Conservation (phyloP, 2,329 filamentous ascomycete species). For the Aspergillus novofumigatus region DNA sequence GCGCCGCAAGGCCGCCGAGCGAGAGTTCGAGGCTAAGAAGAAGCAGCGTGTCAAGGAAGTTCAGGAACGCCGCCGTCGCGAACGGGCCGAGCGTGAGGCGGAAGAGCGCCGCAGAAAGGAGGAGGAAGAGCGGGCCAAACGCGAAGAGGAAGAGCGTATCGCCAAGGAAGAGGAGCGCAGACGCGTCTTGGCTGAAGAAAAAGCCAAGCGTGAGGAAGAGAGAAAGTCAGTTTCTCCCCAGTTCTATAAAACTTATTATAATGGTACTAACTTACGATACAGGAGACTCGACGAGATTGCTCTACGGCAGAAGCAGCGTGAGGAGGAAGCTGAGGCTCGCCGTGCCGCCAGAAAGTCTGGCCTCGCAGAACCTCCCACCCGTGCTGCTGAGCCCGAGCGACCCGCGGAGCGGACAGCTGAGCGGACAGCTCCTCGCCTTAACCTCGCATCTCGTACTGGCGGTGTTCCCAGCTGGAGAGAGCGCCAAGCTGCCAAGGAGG, state of each 20-base stretch:
- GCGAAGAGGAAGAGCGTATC: slow-evolving; percentile 82
- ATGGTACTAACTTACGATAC: slow-evolving; percentile 32
- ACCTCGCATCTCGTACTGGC: slow-evolving; percentile 49
- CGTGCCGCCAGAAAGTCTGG: slow-evolving; percentile 63
- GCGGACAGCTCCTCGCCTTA: slow-evolving; percentile 51
- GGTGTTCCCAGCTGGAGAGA: slow-evolving; percentile 55
- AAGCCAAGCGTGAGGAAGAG: slow-evolving; percentile 55
- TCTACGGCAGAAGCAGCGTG: slow-evolving; percentile 68
- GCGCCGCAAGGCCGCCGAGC: slow-evolving; percentile 84
- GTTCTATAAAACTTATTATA: not conserved
- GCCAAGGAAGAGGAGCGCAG: slow-evolving; percentile 75
- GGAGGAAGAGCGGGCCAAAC: slow-evolving; percentile 75
- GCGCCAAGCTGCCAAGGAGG: slow-evolving; percentile 50
- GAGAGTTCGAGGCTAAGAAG: slow-evolving; percentile 90
- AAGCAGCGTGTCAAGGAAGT: slow-evolving; percentile 81
- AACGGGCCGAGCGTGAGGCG: slow-evolving; percentile 81
- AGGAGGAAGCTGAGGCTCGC: slow-evolving; percentile 81
- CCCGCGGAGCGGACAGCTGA: slow-evolving; percentile 48
- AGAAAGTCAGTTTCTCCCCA: slow-evolving; percentile 47
- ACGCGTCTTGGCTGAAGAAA: slow-evolving; percentile 68
- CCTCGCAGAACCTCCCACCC: slow-evolving; percentile 27
- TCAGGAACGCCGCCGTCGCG: slow-evolving; percentile 74
- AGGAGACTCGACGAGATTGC: slow-evolving; percentile 62
- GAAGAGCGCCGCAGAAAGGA: slow-evolving; percentile 73
- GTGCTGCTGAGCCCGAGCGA: slow-evolving; percentile 45